phyloP scores from a whole-genome alignment of 2,329 filamentous ascomycete genomes.

The Amphichorda felina region DNA sequence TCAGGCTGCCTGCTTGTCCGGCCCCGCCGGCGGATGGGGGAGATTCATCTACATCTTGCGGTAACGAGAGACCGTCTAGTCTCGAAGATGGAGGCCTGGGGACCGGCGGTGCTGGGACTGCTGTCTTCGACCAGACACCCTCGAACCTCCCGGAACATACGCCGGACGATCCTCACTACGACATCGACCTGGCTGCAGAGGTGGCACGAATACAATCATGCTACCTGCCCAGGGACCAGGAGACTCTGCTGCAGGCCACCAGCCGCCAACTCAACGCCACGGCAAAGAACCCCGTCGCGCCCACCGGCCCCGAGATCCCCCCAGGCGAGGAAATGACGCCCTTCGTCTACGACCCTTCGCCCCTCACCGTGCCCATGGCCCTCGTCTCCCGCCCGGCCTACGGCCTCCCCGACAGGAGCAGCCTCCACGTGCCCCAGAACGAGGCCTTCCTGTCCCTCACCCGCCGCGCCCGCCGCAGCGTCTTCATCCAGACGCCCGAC shows the following conservation, averaged over 20 bases:
- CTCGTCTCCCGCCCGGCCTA: constrained; percentile 59
- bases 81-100: no score
- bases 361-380: constrained; percentile 60
- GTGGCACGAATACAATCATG: constrained; percentile 47
- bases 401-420: constrained; percentile 48
- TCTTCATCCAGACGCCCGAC: constrained; percentile 74
- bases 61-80: no score
- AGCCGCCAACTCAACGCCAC: constrained; percentile 56
- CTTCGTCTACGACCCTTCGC: constrained; percentile 38
- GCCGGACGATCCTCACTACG: constrained; percentile 50
- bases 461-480: constrained; percentile 44
- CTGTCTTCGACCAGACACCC: no score
- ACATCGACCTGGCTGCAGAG: constrained; percentile 47
- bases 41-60: no score
- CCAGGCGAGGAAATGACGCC: constrained; percentile 51
- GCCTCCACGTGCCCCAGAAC: constrained; percentile 59
- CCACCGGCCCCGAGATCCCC: constrained; percentile 40
- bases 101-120: no score
- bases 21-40: no score
- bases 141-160: constrained; percentile 29
- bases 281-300: constrained; percentile 33
- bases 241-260: constrained; percentile 45
- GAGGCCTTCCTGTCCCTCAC: constrained; percentile 62
- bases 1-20: background rate
- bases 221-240: constrained; percentile 34